Conservation (phyloP, 78 protist species). For the Dictyostelium discoideum region DNA sequence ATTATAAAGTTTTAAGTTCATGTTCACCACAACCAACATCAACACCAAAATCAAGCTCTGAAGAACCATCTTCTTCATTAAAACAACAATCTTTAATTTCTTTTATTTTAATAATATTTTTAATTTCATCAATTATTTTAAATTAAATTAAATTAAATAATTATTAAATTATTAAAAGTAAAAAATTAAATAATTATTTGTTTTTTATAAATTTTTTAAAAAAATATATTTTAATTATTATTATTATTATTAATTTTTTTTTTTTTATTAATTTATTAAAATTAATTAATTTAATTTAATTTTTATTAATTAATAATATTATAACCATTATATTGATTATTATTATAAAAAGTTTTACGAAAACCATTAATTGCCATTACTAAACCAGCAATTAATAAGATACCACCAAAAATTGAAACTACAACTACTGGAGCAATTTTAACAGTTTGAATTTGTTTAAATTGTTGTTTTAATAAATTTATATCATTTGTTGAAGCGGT, state of each 20-base stretch:
- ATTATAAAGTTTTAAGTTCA: neutral
- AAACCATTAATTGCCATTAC: neutral
- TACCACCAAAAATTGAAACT: neutral
- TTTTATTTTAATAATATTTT: neutral
- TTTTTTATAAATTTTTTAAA: too few species aligned
- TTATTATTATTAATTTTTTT: too few species aligned
- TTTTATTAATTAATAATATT: neutral
- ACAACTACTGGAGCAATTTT: neutral
- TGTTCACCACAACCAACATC: neutral
- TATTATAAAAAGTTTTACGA: neutral
- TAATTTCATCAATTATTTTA: neutral
- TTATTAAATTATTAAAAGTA: too few species aligned
- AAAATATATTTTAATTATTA: too few species aligned
- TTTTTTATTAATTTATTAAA: too few species aligned
- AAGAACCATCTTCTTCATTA: neutral
- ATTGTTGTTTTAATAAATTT: neutral
- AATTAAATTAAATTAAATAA: too few species aligned
- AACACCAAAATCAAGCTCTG: neutral
- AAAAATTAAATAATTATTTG: too few species aligned
- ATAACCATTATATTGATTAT: neutral
- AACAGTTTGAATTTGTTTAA: slow-evolving; percentile 2
- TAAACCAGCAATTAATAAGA: neutral
- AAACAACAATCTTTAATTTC: neutral
- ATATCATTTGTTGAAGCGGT: neutral
- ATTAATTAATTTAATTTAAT: too few species aligned